A percentile compares a stretch with the other conserved stretches of the same genome.
phyloP scores from a whole-genome alignment of 768 basidiomycete genomes.

The Heimioporus sp. region DNA sequence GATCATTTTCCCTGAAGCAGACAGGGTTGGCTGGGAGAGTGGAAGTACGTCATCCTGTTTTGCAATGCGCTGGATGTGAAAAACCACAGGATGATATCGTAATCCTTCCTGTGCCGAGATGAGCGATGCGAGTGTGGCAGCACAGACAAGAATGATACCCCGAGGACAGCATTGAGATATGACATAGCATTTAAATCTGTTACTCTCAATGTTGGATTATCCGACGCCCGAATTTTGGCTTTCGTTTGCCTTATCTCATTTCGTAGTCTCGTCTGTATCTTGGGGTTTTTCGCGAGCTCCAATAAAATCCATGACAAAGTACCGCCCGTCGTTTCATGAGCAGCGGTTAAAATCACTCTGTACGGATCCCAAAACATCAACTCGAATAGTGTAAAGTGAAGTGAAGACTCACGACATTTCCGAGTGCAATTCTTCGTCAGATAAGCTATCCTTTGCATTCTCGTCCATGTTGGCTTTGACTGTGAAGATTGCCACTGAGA shows the following conservation, averaged over 20 bases:
- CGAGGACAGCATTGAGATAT: conserved; percentile 41
- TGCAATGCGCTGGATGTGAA: conserved; percentile 48
- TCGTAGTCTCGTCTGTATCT: no score
- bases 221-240: no score
- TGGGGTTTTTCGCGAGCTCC: no score
- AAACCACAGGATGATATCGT: conserved; percentile 44
- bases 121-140: neutral
- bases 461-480: conserved; percentile 24
- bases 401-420: conserved; percentile 16
- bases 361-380: no score
- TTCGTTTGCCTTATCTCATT: no score
- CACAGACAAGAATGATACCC: conserved; percentile 4
- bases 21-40: conserved; percentile 49
- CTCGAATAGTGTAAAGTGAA: no score
- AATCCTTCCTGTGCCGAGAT: conserved; percentile 40
- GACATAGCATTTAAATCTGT: conserved; percentile 51
- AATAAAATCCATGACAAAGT: no score
- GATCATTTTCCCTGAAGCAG: conserved; percentile 41
- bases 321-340: no score
- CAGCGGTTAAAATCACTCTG: no score
- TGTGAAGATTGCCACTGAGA: neutral
- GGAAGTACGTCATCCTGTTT: conserved; percentile 55
- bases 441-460: conserved; percentile 11
- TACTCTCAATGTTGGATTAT: no score
- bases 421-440: conserved; percentile 10